Base-by-base conservation (phyloP, 2,329 filamentous ascomycete species). In the Fusarium coffeatum region DNA sequence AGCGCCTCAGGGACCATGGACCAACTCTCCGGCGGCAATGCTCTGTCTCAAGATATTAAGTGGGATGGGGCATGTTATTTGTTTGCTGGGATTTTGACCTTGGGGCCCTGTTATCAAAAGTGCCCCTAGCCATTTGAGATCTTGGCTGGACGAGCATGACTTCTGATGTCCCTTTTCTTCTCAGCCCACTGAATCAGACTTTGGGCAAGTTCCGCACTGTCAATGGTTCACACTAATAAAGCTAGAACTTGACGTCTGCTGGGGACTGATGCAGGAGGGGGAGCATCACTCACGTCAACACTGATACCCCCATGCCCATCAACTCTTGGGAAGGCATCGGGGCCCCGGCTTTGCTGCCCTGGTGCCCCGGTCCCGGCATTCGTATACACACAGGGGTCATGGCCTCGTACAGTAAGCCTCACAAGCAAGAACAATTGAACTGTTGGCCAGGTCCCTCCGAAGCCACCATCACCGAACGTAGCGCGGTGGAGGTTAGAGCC, bases 361-460 rank as follows among this genome's bases (percentile, higher is more conserved):
- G 55, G 37, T 57, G 59, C 59, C 59, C 60, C 62, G 57, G 67
- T 55, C 59, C 61, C 67, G 68, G 68, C 68, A 71, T 61, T 68
- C 59, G 59, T 71, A 64, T 64, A 54, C 60, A 46, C 48, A 57
- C 68, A 70, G 49, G 68, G 68, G 45, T 60, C 41, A 68, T 37
- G 43, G 51, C 34, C 66, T 71, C 68, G 64, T 71, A 70, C 57
- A 50, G 55, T 64, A 65, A 70, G 59, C 68, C 68, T 71, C 59
- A 71, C 40, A 60, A 37, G 58, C 28, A 59, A 55, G 46, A 59
- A 45, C 20, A 32, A 56, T 45, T 49, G 58, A 34, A 23, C 30
- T 54, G 61, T 50, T 64, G 51, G 41, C 34, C 20, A 47, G 43
- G 42, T 45, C 64, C 54, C 51, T 59, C 55, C 30, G 54, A 53